Evolutionary conservation across 306 rosid genomes (phyloP), one percentile per base, ranked within the genome.

Genomic region (Vicia sativa): DNA sequence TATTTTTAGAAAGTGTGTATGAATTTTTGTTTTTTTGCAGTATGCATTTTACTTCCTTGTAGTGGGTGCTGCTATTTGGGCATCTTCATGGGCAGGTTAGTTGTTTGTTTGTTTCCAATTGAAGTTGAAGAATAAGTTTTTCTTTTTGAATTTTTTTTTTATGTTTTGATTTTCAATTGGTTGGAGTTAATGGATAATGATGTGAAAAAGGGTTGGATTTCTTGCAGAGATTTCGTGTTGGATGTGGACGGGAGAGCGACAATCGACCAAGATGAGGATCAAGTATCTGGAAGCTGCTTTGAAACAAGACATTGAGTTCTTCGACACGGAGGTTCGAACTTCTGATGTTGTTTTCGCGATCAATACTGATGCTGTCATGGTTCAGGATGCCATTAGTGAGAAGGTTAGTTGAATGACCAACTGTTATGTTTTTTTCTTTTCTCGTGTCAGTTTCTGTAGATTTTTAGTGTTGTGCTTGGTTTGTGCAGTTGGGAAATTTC

Each of bases 171-270:
- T 39, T 41, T 41, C 49, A 39, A 35, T 19, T 23, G 39, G 25
- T 69, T 69, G 11, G 21, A 60, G 6, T 34, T 73, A 35, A 35
- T 62, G 62, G 52, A 61, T 63, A 7, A 61, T 63, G 26, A 31
- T 72, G 78, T 63, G 61, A 67, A 69, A 58, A 29, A 41, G 54
- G 14, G 61, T 72, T 67, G 67, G 15, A 53, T 2, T 58, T 65
- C 11, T 62, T 63, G 88, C 86, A 93, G 98, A 93, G 85, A 93
- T 93, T 77, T 93, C 98, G 0, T 93, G 98, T 82, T 93, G 98
- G 98, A 90, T 93, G 98, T 93, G 98, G 98, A 93, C 86, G 0
- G 98, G 98, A 48, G 98, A 93, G 79, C 48, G 98, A 6, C 98
- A 93, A 75, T 84, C 98, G 31, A 93, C 98, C 2, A 93, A 77